phyloP scores from a whole-genome alignment of 1,284 basidiomycete genomes.

The Neolentinus lepideus region DNA sequence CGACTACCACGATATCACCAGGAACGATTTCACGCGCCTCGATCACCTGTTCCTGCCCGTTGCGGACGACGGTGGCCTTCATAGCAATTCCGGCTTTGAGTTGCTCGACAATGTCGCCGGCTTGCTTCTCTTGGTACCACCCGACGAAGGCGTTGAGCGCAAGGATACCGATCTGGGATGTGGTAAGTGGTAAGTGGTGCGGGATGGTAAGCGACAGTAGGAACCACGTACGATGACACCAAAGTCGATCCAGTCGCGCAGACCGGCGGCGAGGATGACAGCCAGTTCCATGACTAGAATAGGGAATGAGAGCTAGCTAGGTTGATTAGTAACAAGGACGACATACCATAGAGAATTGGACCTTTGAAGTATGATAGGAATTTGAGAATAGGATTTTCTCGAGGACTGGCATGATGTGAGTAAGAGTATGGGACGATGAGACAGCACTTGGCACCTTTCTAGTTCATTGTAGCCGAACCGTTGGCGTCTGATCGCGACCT shows the following conservation, averaged over 20 bases:
- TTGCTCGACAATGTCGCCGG: conserved; percentile 42
- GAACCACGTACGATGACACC: conserved; percentile 36
- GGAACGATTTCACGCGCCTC: conserved; percentile 47
- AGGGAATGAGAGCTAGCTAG: background rate
- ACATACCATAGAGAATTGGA: conserved; percentile 35
- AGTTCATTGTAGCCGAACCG: conserved; percentile 41
- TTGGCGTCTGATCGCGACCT: conserved; percentile 25
- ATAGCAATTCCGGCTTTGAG: conserved; percentile 49
- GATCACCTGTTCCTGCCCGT: conserved; percentile 38
- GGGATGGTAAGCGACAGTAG: background rate
- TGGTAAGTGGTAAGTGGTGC: background rate
- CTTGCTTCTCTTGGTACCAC: conserved; percentile 50
- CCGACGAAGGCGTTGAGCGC: conserved; percentile 42
- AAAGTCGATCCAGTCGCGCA: conserved; percentile 49
- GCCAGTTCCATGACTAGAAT: conserved; percentile 42
- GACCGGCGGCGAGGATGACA: conserved; percentile 42
- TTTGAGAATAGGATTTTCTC: conserved; percentile 40
- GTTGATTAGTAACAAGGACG: background rate
- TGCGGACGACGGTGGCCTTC: conserved; percentile 35
- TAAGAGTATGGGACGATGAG: conserved; percentile 11
- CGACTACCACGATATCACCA: conserved; percentile 39
- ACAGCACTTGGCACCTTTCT: conserved; percentile 21
- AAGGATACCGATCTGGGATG: conserved; percentile 27
- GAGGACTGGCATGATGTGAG: conserved; percentile 17
- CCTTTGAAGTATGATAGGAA: conserved; percentile 39